Base-by-base conservation (phyloP, 768 basidiomycete genomes). In the Baorangia bicolor region DNA sequence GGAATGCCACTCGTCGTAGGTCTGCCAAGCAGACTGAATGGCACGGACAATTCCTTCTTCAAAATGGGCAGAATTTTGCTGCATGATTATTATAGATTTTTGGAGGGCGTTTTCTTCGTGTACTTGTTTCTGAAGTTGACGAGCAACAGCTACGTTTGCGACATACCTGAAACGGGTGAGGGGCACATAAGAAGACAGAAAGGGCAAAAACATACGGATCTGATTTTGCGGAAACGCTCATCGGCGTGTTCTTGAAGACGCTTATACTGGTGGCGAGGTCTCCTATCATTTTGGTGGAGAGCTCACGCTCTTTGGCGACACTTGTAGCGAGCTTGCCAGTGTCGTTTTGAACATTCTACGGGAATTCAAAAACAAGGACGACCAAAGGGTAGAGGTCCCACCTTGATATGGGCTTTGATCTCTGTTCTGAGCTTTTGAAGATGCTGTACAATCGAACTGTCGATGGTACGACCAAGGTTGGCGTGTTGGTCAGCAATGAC, bases 361-460 rank as follows among this genome's bases (percentile, higher is more conserved):
- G 8, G 28, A 21, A 13, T n/a, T 53, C 16, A 46, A 44, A 39
- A 27, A 21, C 14, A 37, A 28, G 11, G 20, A 42, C 21, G 5
- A 11, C 9, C 30, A 30, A 13, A 31, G 13, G 21, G 13, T 12
- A 25, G 20, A 13, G 2, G 33, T 20, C 64, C 21, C 40, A 90
- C 92, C 83, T 92, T 94, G 70, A 99, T 90, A 72, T 99, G 97
- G 2, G 95, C 96, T 75, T 98, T 98, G 72, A 99, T 94, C 73
- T 99, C 97, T 2, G 85, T 78, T 30, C 88, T 77, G n/a, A 98
- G 81, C 73, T 98, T 98, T 73, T 97, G 90, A 10, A 99, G 81
- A 70, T 98, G 97, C 71, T 98, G 94, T 2, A 99, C 96, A 66
- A 98, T 98, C 5, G 94, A 96, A 31, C 88, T 90, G 62, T 99